phyloP scores from a whole-genome alignment of 106 monocot species.

The Phalaenopsis equestris region DNA sequence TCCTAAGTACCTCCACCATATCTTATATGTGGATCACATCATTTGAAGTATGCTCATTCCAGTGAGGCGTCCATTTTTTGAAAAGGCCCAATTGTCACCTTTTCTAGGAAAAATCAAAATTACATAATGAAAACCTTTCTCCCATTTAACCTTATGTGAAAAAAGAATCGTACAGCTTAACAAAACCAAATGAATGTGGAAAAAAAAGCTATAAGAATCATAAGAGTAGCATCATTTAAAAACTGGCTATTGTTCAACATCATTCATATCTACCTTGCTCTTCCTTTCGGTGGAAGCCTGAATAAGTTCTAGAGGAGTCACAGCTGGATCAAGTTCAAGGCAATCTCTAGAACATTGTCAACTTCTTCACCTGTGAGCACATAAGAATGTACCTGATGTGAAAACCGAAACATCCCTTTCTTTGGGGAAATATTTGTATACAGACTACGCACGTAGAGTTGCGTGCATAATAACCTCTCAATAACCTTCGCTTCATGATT shows the following conservation, averaged over 20 bases:
- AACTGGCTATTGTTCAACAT: conserved; percentile 14
- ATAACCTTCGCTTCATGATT: too few species aligned
- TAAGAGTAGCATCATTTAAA: conserved; percentile 8
- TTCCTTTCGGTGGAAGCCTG: conserved; percentile 32
- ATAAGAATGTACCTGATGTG: conserved; percentile 48
- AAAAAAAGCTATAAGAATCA: conserved; percentile 6
- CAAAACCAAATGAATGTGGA: conserved; percentile 7
- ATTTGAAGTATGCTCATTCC: conserved; percentile 48
- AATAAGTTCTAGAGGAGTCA: conserved; percentile 45
- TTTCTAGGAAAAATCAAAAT: conserved; percentile 34
- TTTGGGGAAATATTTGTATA: too few species aligned
- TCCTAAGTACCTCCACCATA: conserved; percentile 53
- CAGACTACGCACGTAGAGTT: too few species aligned
- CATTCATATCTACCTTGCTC: conserved; percentile 13
- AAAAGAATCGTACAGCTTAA: conserved; percentile 14
- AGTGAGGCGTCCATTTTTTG: conserved; percentile 48
- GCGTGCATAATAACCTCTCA: too few species aligned
- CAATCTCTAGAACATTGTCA: conserved; percentile 45
- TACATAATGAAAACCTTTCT: conserved; percentile 35
- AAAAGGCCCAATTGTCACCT: conserved; percentile 58
- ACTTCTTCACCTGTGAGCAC: conserved; percentile 43
- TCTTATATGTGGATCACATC: conserved; percentile 55
- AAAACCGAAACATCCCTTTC: conserved; percentile 56
- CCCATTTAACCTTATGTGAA: conserved; percentile 49
- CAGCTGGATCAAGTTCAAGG: conserved; percentile 54